Percentiles rank a stretch among this genome's conserved stretches.
Conservation (phyloP, 2,329 filamentous ascomycete genomes). For the Pestalotiopsis sp. region DNA sequence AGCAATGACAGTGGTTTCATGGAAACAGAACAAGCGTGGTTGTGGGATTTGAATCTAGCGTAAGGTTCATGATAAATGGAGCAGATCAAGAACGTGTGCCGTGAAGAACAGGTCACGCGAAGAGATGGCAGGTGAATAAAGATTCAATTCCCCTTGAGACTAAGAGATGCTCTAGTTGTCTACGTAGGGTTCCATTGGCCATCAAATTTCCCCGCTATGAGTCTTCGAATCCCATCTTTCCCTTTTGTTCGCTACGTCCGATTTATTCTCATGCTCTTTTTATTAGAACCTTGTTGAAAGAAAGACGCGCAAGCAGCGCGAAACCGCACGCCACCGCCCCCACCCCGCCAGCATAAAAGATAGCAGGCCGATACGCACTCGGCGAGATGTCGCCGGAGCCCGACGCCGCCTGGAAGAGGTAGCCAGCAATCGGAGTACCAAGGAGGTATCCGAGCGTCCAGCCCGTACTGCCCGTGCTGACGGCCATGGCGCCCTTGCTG, state of each 20-base stretch:
- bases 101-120: no score
- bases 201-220: no score
- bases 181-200: no score
- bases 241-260: not conserved
- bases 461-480: slow-evolving; percentile 63
- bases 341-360: not conserved
- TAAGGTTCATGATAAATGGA: not conserved
- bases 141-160: no score
- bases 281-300: not conserved
- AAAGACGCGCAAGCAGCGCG: not conserved
- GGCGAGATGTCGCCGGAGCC: not conserved
- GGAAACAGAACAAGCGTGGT: not conserved
- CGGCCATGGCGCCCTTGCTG: slow-evolving; percentile 53
- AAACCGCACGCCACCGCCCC: not conserved
- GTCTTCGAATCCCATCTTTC: no score
- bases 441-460: slow-evolving; percentile 65
- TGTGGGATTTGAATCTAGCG: not conserved
- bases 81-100: no score
- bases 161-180: no score
- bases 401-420: not conserved
- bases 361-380: not conserved
- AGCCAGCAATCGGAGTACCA: slow-evolving; percentile 32
- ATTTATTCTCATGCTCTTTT: not conserved
- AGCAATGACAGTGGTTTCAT: not conserved
- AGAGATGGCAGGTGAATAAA: no score